Conservation (phyloP, 768 basidiomycete species). For the Leccinum ochraceum region DNA sequence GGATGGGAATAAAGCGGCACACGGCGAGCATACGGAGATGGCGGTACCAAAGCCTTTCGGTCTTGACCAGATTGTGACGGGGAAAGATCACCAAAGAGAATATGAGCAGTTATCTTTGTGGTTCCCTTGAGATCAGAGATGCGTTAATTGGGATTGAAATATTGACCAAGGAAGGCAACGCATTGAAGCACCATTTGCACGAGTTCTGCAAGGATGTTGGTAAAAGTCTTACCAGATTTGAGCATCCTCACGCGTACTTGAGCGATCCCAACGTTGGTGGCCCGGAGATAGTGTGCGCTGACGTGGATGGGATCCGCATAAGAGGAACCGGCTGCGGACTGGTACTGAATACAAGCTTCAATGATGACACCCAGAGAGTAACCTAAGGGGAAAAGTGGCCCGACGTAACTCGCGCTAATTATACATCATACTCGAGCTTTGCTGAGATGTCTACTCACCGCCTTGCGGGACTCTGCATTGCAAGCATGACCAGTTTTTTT, state of each 20-base stretch:
- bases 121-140: constrained; percentile 36
- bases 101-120: constrained; percentile 51
- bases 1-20: constrained; percentile 58
- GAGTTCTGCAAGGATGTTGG: constrained; percentile 59
- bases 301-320: constrained; percentile 62
- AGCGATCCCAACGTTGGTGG: constrained; percentile 43
- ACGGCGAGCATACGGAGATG: constrained; percentile 61
- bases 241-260: constrained; percentile 48
- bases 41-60: constrained; percentile 40
- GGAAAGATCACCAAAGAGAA: constrained; percentile 54
- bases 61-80: constrained; percentile 26
- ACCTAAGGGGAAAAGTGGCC: constrained; percentile 39
- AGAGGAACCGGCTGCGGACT: constrained; percentile 36
- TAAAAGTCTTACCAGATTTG: constrained; percentile 53
- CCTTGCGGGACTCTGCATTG: constrained; percentile 51
- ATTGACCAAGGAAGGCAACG: background rate
- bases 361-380: constrained; percentile 58
- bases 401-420: background rate
- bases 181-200: constrained; percentile 48
- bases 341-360: constrained; percentile 54
- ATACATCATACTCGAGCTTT: background rate
- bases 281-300: constrained; percentile 57
- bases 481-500: no score
- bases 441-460: constrained; percentile 35
- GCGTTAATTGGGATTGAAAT: background rate